phyloP scores from a whole-genome alignment of 1,284 basidiomycete genomes.

The Cutaneotrichosporon daszewskae region DNA sequence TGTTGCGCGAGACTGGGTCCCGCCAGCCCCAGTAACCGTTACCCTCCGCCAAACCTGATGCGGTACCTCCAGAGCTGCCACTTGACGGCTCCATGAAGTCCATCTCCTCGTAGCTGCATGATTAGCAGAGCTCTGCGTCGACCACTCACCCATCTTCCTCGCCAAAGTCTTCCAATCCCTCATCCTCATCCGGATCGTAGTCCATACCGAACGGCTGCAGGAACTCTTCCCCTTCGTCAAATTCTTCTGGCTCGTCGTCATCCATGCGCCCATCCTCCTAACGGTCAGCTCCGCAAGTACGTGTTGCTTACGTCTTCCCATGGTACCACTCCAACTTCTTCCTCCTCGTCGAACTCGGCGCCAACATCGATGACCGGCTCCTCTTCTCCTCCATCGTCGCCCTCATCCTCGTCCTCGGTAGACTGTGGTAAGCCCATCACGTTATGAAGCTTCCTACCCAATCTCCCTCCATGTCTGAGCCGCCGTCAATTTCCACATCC shows the following conservation, averaged over 20 bases:
- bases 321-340: slow-evolving; percentile 19
- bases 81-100: slow-evolving; percentile 11
- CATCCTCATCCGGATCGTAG: slow-evolving; percentile 48
- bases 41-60: slow-evolving; percentile 1
- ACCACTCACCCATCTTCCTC: slow-evolving; percentile 19
- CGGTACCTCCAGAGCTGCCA: too few relatives aligned
- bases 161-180: slow-evolving; percentile 36
- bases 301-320: slow-evolving; percentile 26
- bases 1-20: slow-evolving; percentile 3
- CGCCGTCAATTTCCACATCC: slow-evolving; percentile 46
- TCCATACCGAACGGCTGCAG: slow-evolving; percentile 44
- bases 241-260: slow-evolving; percentile 26
- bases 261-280: slow-evolving; percentile 52
- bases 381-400: slow-evolving; percentile 32
- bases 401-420: slow-evolving; percentile 36
- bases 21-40: slow-evolving; percentile 35
- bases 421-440: slow-evolving; percentile 5
- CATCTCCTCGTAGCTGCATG: slow-evolving; percentile 5
- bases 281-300: background rate
- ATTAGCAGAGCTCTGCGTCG: background rate
- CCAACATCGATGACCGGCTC: slow-evolving; percentile 14
- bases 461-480: slow-evolving; percentile 24
- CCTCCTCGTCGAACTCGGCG: slow-evolving; percentile 25
- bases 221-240: slow-evolving; percentile 55
- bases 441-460: slow-evolving; percentile 22